Percentiles rank a stretch among this genome's conserved stretches.
Evolutionary conservation across 148 eudicot species (phyloP).

Genomic region (Heliamphora exappendiculata): DNA sequence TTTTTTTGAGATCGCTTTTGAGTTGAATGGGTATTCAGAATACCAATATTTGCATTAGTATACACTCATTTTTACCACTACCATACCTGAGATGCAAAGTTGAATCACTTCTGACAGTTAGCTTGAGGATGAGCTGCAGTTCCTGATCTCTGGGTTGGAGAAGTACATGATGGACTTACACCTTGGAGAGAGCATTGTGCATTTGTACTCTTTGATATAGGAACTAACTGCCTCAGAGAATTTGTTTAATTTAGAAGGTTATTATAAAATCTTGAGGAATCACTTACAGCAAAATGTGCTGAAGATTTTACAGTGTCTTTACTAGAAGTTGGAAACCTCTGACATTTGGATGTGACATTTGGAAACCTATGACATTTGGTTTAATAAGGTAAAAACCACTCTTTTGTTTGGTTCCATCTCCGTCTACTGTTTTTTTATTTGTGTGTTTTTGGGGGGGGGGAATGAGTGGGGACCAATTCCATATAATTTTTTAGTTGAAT

Average conservation of each 20-base stretch:
- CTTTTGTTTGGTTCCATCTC: too few species aligned
- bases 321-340: too few species aligned
- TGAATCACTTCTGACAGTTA: neutral
- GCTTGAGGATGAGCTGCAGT: neutral
- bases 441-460: too few species aligned
- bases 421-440: too few species aligned
- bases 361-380: too few species aligned
- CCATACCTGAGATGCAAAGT: neutral
- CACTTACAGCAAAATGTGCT: neutral
- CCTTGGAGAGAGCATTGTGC: neutral
- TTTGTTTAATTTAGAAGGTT: neutral
- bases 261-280: neutral
- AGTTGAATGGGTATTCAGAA: neutral
- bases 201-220: neutral
- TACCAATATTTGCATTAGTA: neutral
- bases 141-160: neutral
- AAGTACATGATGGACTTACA: neutral
- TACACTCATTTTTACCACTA: neutral
- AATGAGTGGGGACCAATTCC: too few species aligned
- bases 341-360: too few species aligned
- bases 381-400: too few species aligned
- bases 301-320: neutral
- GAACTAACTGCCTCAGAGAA: neutral
- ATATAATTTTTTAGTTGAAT: too few species aligned
- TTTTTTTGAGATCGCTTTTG: neutral